Percentiles rank a stretch among this genome's conserved stretches.
Conservation (phyloP, 306 rosid genomes). For the Citrullus amarus region DNA sequence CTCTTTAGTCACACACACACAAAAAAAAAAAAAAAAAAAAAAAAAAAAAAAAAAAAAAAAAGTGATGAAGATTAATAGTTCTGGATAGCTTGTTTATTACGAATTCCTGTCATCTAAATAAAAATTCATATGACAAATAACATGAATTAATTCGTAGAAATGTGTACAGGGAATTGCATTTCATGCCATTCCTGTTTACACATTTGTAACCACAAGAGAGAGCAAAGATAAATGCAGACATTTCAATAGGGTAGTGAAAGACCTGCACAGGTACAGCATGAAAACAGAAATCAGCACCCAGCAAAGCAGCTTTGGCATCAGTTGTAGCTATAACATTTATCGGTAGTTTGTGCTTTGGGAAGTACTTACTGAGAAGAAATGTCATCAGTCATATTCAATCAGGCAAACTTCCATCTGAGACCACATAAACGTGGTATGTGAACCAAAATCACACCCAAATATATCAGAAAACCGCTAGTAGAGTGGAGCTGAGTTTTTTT, state of each 20-base stretch:
- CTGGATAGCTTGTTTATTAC: not conserved
- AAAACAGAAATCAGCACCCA: constrained; percentile 64
- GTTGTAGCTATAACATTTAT: constrained; percentile 75
- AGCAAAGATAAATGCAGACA: not conserved
- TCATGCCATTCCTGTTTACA: not conserved
- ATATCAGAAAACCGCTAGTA: not conserved
- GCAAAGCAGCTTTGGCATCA: constrained; percentile 71
- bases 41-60: not conserved
- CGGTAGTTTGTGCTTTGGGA: constrained; percentile 63
- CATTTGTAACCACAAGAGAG: not conserved
- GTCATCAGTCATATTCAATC: not conserved
- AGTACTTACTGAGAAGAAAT: constrained; percentile 51
- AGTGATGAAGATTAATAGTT: not conserved
- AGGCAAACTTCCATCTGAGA: constrained; percentile 1
- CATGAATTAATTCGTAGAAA: not conserved
- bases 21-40: no score
- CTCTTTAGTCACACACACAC: not conserved
- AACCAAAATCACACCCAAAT: not conserved
- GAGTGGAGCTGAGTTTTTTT: not conserved
- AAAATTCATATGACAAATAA: not conserved
- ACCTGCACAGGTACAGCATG: constrained; percentile 99
- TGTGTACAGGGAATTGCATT: not conserved
- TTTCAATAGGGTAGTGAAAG: not conserved
- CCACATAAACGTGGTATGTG: not conserved
- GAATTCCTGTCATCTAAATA: not conserved